Conservation (phyloP, 1,284 basidiomycete species). For the Tylopilus microsporus region DNA sequence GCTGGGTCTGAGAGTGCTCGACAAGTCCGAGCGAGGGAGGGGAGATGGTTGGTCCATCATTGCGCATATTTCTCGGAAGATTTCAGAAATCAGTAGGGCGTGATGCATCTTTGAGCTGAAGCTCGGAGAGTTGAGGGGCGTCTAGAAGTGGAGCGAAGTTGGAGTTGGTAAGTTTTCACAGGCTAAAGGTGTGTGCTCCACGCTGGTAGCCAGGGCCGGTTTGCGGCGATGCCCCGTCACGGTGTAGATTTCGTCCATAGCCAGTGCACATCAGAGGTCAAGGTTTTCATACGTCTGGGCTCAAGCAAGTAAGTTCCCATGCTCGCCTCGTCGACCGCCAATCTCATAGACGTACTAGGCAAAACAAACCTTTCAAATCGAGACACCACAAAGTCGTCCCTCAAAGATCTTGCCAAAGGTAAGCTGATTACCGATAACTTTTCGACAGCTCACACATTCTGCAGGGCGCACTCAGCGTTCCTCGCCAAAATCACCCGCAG, state of each 20-base stretch:
- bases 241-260: no score
- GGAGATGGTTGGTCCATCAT: slow-evolving; percentile 12
- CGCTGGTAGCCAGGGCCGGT: no score
- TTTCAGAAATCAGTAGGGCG: slow-evolving; percentile 24
- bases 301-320: slow-evolving; percentile 65
- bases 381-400: slow-evolving; percentile 79
- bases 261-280: no score
- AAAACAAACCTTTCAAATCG: slow-evolving; percentile 88
- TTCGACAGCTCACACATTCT: not conserved
- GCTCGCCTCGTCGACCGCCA: not conserved
- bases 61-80: slow-evolving; percentile 18
- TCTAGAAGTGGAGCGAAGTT: no score
- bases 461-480: slow-evolving; percentile 53
- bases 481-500: slow-evolving; percentile 46
- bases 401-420: slow-evolving; percentile 84
- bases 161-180: slow-evolving; percentile 17
- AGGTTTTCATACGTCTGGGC: slow-evolving; percentile 30
- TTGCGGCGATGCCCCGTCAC: no score
- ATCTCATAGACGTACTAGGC: slow-evolving; percentile 41
- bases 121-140: no score
- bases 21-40: slow-evolving; percentile 24
- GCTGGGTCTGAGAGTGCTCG: slow-evolving; percentile 22
- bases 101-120: slow-evolving; percentile 18
- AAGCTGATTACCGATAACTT: slow-evolving; percentile 2
- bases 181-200: slow-evolving; percentile 10